Evolutionary conservation across 257 asterid species (phyloP).

Genomic region (Nyctanthes arbortristis): DNA sequence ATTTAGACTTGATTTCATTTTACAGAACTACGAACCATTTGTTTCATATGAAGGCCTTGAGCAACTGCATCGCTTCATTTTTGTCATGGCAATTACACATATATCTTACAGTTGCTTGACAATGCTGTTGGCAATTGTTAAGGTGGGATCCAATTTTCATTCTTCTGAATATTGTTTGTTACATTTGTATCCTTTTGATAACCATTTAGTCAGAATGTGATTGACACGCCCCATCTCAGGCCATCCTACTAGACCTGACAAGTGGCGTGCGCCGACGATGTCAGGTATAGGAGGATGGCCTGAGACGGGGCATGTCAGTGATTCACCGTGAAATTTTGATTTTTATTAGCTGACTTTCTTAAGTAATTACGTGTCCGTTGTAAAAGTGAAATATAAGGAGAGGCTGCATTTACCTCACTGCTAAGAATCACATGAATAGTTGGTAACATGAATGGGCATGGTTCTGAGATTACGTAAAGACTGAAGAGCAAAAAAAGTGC

Average conservation of each 20-base stretch:
- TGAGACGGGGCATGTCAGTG: too few relatives aligned
- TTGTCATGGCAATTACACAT: slow-evolving; percentile 96
- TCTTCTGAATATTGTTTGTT: not conserved
- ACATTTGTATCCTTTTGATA: not conserved
- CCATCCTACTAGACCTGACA: too few relatives aligned
- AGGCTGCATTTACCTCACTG: not conserved
- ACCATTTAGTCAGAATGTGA: too few relatives aligned
- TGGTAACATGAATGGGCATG: not conserved
- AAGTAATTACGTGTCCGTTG: not conserved
- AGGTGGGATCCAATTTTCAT: slow-evolving; percentile 47
- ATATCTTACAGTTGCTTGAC: slow-evolving; percentile 95
- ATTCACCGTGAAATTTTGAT: not conserved
- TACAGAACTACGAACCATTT: slow-evolving; percentile 88
- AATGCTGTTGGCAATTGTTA: slow-evolving; percentile 91
- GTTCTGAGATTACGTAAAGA: not conserved
- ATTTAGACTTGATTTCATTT: slow-evolving; percentile 6
- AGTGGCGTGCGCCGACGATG: too few relatives aligned
- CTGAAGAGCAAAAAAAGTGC: not conserved
- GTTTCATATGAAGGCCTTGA: slow-evolving; percentile 98
- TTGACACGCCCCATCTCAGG: too few relatives aligned
- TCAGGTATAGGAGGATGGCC: too few relatives aligned
- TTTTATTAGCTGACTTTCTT: not conserved
- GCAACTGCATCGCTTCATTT: slow-evolving; percentile 96
- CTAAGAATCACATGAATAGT: not conserved
- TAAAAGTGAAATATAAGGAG: not conserved